Evolutionary conservation across 148 eudicot species (phyloP), one percentile per base, ranked within the genome.

Genomic region (Heliosperma pusillum): DNA sequence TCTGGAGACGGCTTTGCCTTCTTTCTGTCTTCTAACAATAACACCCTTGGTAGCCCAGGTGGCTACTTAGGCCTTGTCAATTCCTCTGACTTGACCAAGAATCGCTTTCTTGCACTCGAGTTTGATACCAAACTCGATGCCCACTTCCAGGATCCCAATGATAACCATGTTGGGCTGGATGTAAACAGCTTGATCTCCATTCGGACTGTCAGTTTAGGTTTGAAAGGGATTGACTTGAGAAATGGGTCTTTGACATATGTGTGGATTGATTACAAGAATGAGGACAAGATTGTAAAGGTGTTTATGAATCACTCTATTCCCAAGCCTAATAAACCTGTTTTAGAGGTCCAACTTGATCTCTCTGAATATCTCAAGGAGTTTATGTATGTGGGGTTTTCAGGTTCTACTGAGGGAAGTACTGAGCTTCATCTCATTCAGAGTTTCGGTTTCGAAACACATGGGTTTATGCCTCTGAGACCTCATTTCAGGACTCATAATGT

Each of bases 331-430:
- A 21, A 33, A 4, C 86, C 98, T 24, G 76, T 91, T 53, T 76
- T 94, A 53, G 77, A 65, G 1, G 86, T 88, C 12, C 81, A 77
- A 40, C 80, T 87, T 25, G 90, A 90, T 65, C 85, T 94, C 17
- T 86, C 89, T 19, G 75, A 57, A 36, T 82, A 86, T 74, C 73
- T 94, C 8, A 83, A 84, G 27, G 90, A 90, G 76, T 83, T 75
- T 61, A 84, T 87, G 87, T 94, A 69, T 76, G 85, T 88, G 75
- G 98, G 98, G 19, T 94, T 94, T 74, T 89, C 98, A 0, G 97
- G 88, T 29, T 94, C 98, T 2, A 91, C 89, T 1, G 91, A 94
- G 75, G 98, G 98, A 5, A 91, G 98, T 77, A 94, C 97, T 11
- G 98, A 94, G 76, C 30, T 84, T 53, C 97, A 94, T 67, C 40